Conservation (phyloP, 2,329 filamentous ascomycete species). For the Pseudofabraea citricarpa region DNA sequence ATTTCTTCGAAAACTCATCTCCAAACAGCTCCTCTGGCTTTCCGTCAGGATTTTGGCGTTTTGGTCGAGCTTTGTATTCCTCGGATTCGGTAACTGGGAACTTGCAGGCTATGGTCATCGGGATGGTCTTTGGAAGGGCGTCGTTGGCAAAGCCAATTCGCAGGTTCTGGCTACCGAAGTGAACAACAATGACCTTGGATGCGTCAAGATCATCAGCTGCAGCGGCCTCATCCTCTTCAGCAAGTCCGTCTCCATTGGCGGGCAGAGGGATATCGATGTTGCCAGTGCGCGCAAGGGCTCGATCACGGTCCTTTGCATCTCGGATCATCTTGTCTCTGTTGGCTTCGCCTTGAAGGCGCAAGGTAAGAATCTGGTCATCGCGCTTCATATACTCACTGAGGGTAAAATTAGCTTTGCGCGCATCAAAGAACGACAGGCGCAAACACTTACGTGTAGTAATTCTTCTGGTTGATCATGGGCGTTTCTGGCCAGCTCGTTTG, state of each 20-base stretch:
- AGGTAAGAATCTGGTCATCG: constrained; percentile 90
- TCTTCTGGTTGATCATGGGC: constrained; percentile 96
- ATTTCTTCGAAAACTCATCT: constrained; percentile 72
- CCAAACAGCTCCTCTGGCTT: constrained; percentile 77
- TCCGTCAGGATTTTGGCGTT: constrained; percentile 53
- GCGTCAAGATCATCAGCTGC: constrained; percentile 63
- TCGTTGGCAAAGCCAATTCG: constrained; percentile 95
- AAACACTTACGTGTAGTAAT: constrained; percentile 84
- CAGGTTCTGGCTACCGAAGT: constrained; percentile 92
- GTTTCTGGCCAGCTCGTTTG: constrained; percentile 91
- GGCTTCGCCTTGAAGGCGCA: constrained; percentile 84
- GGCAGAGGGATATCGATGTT: constrained; percentile 60
- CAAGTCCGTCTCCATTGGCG: constrained; percentile 47
- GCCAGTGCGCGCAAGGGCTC: constrained; percentile 72
- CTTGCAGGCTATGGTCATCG: constrained; percentile 84
- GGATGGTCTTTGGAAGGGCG: constrained; percentile 87
- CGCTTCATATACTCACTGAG: constrained; percentile 92
- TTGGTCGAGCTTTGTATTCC: constrained; percentile 72
- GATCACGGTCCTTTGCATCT: constrained; percentile 81
- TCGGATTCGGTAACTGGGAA: constrained; percentile 78
- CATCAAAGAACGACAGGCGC: background rate
- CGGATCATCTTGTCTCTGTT: constrained; percentile 79
- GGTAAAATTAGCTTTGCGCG: background rate
- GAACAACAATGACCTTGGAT: constrained; percentile 90
- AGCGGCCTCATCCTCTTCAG: constrained; percentile 44